Conservation (phyloP, 1,284 basidiomycete species). For the Naganishia cerealis region DNA sequence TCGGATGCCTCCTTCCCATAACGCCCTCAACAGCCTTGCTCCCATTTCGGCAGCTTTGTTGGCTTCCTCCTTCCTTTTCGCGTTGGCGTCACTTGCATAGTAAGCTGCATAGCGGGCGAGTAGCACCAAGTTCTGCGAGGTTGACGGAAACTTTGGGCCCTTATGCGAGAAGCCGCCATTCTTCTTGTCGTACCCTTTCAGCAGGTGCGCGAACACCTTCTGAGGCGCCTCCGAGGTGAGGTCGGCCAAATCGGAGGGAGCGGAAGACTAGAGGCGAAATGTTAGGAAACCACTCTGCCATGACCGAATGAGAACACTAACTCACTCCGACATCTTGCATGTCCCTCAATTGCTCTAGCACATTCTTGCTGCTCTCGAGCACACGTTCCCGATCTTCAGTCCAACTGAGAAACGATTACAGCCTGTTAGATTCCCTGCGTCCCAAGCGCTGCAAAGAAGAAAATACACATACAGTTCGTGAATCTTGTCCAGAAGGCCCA, state of each 20-base stretch:
- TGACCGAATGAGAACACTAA: neutral
- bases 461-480: constrained; percentile 38
- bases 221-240: constrained; percentile 24
- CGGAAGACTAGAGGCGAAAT: neutral
- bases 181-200: constrained; percentile 42
- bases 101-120: constrained; percentile 40
- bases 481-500: constrained; percentile 41
- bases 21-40: constrained; percentile 45
- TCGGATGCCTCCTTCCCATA: constrained; percentile 57
- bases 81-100: constrained; percentile 31
- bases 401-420: constrained; percentile 37
- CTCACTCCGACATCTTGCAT: constrained; percentile 32
- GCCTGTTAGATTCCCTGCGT: neutral
- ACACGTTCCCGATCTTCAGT: constrained; percentile 41
- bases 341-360: constrained; percentile 42
- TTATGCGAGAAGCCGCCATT: constrained; percentile 54
- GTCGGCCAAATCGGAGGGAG: constrained; percentile 35
- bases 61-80: constrained; percentile 43
- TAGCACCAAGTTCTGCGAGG: constrained; percentile 43
- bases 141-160: constrained; percentile 56
- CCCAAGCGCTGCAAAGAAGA: neutral
- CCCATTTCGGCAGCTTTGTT: constrained; percentile 41
- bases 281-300: neutral
- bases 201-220: constrained; percentile 41
- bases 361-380: constrained; percentile 39